These are phyloP conservation scores for Chlamydomonas sp. DNA, from an alignment of 139 green algal species.

Conservation along the genomic window DNA sequence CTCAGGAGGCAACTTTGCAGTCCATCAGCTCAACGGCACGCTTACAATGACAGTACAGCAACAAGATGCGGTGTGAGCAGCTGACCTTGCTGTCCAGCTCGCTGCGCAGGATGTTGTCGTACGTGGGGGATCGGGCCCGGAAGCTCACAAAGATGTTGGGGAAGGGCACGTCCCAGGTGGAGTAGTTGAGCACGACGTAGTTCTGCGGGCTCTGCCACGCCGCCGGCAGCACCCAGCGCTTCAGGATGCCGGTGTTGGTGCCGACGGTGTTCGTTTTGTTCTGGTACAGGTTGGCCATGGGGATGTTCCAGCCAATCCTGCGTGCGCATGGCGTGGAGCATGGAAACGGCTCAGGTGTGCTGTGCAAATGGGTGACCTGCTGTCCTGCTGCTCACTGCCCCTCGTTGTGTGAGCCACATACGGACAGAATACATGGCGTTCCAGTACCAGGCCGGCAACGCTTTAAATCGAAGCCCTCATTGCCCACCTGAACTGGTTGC, in stretches of 20 bases:
- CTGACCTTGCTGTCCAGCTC: neutral
- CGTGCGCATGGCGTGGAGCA: no score
- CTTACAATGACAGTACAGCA: no score
- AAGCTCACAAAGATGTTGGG: slow-evolving; percentile 14
- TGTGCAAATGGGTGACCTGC: no score
- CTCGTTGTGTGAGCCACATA: no score
- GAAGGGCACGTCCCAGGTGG: neutral
- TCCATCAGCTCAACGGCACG: no score
- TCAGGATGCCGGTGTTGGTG: neutral
- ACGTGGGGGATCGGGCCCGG: neutral
- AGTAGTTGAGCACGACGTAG: neutral
- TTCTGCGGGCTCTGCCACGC: neutral
- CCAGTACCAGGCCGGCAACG: no score
- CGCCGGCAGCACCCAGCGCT: neutral
- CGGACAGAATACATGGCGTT: no score
- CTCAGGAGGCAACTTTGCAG: no score
- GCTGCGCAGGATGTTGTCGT: slow-evolving; percentile 4
- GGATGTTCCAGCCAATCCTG: slow-evolving; percentile 4
- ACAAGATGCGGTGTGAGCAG: neutral
- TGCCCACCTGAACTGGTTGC: slow-evolving; percentile 1
- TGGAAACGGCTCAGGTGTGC: no score
- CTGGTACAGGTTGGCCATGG: neutral
- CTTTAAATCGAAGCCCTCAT: no score
- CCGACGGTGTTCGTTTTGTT: neutral
- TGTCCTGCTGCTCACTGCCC: no score